These are phyloP conservation scores for Hanseniaspora jakobsenii DNA, from an alignment of 805 yeast species.

Conservation along the genomic window DNA sequence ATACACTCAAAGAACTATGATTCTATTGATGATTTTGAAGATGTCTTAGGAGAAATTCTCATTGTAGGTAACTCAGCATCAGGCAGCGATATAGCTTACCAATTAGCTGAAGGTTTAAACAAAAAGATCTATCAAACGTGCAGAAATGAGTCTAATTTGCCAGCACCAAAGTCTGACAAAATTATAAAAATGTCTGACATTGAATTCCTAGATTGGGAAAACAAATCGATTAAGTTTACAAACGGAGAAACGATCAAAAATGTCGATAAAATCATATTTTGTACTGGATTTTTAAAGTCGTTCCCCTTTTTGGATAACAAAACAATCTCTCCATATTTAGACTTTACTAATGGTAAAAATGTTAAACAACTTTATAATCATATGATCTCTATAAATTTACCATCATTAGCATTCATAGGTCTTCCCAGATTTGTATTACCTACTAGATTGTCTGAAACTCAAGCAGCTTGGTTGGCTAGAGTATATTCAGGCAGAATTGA, in stretches of 20 bases:
- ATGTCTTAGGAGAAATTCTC: slow-evolving; percentile 34
- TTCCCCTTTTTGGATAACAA: slow-evolving; percentile 43
- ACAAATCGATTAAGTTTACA: slow-evolving; percentile 33
- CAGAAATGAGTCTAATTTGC: slow-evolving; percentile 34
- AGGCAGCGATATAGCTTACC: slow-evolving; percentile 62
- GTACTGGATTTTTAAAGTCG: slow-evolving; percentile 63
- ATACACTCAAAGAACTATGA: slow-evolving; percentile 49
- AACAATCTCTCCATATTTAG: slow-evolving; percentile 18
- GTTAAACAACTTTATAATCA: slow-evolving; percentile 48
- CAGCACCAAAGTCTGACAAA: slow-evolving; percentile 35
- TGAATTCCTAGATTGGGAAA: slow-evolving; percentile 29
- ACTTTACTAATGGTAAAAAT: slow-evolving; percentile 37
- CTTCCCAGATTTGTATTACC: slow-evolving; percentile 50
- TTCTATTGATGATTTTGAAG: slow-evolving; percentile 32
- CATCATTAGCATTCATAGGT: slow-evolving; percentile 51
- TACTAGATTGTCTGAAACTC: slow-evolving; percentile 45
- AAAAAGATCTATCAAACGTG: slow-evolving; percentile 38
- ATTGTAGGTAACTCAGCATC: slow-evolving; percentile 71
- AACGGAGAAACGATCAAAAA: slow-evolving; percentile 37
- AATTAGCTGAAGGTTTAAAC: slow-evolving; percentile 36
- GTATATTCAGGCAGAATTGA: slow-evolving; percentile 44
- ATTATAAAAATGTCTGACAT: slow-evolving; percentile 37
- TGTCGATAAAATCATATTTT: slow-evolving; percentile 51
- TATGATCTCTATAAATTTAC: slow-evolving; percentile 43
- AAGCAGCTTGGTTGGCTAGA: slow-evolving; percentile 52